phyloP scores from a whole-genome alignment of 2,329 filamentous ascomycete genomes.

The Pyricularia sp. region DNA sequence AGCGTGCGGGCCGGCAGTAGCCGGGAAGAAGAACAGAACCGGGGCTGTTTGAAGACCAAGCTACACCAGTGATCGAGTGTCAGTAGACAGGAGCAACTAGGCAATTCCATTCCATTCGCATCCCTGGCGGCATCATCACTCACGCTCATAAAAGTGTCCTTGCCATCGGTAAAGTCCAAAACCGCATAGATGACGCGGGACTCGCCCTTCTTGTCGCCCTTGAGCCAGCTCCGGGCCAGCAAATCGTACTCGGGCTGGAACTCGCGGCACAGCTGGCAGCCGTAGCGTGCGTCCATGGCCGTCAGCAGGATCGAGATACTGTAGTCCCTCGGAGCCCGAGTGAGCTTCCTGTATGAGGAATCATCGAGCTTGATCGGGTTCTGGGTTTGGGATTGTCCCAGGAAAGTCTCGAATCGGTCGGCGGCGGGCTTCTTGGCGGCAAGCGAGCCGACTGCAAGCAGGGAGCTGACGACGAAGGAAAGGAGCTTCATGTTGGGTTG shows the following conservation, averaged over 20 bases:
- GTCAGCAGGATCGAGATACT: constrained; percentile 75
- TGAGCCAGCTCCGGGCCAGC: constrained; percentile 75
- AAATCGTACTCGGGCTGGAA: constrained; percentile 95
- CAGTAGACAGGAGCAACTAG: constrained; percentile 7
- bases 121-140: constrained; percentile 13
- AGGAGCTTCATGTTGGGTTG: constrained; percentile 54
- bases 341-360: constrained; percentile 64
- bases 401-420: constrained; percentile 63
- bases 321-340: constrained; percentile 72
- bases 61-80: constrained; percentile 33
- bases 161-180: constrained; percentile 80
- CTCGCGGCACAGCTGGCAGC: constrained; percentile 77
- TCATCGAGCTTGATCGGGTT: constrained; percentile 73
- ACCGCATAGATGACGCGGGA: constrained; percentile 71
- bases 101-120: not conserved
- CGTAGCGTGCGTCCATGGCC: constrained; percentile 72
- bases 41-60: constrained; percentile 91
- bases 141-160: constrained; percentile 80
- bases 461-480: constrained; percentile 51
- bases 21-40: constrained; percentile 77
- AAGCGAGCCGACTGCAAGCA: constrained; percentile 45
- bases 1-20: constrained; percentile 74
- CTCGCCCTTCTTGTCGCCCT: constrained; percentile 67
- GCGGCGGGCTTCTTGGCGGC: constrained; percentile 50
- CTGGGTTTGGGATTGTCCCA: constrained; percentile 54